Base-by-base conservation (phyloP, 2,329 filamentous ascomycete species). In the Diaporthe citrichinensis region DNA sequence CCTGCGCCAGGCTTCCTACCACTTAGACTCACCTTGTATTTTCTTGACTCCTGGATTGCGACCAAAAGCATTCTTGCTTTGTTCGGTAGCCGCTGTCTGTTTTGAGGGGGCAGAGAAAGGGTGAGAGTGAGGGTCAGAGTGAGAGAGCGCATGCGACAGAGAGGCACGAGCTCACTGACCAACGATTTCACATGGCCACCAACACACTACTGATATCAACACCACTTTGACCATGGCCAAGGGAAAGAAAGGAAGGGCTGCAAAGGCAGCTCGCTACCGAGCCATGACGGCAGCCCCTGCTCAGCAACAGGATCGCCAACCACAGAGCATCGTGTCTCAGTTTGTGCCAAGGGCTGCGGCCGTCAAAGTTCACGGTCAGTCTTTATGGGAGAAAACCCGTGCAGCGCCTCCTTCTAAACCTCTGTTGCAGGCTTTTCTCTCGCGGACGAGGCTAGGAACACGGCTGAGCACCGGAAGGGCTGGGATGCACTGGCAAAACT, bases 371-470 rank as follows among this genome's bases (percentile, higher is more conserved):
- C 68, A 77, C 31, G 71, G 77, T 78, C 61, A 76, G 77, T 71
- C 25, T 75, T 46, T 14, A 23, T 46, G 28, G 7, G 17, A 17
- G 41, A 53, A 55, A 61, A 39, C 39, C 51, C 28, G 7, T 39
- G 34, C 81, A 61, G 82, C 80, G 39, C 80, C 82, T 78, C 85
- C 83, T 83, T 84, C 85, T 72, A 44, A 76, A 71, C 41, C 84
- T 49, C 77, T 84, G 14, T 44, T 31, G 23, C 67, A 86, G 85
- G 80, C 41, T 84, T 86, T 72, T 84, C 84, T 8, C 83, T 88
- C 78, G 84, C 84, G 71, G 87, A 90, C 28, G 86, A 90, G 79
- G 89, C 88, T 74, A 84, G 86, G 72, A 86, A 88, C 75, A 90
- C 89, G 2, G 84, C 84, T 28, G 86, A 87, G 71, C 86, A 87